Evolutionary conservation across 2,329 filamentous ascomycete species (phyloP).

Genomic region (Pestalotiopsis sp.): DNA sequence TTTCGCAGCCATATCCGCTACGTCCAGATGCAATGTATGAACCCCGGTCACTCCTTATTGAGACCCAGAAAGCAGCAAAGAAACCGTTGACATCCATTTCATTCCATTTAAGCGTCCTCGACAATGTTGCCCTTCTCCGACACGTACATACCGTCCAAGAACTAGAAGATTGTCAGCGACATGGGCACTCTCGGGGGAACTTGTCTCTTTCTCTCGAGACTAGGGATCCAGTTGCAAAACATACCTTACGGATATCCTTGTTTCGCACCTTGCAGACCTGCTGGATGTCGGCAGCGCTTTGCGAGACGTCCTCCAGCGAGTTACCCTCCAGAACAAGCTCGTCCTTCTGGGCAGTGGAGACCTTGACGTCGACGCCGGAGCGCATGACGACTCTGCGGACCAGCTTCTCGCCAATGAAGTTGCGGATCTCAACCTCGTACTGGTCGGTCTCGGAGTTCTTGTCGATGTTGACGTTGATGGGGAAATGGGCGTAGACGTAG

Average conservation of each 20-base stretch:
- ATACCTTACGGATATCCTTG: slow-evolving; percentile 99
- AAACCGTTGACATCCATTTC: slow-evolving; percentile 49
- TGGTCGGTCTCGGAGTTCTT: slow-evolving; percentile 91
- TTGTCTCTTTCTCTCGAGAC: too few relatives aligned
- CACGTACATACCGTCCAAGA: slow-evolving; percentile 99
- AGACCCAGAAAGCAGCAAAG: slow-evolving; percentile 64
- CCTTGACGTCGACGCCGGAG: slow-evolving; percentile 85
- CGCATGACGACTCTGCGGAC: slow-evolving; percentile 91
- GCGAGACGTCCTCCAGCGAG: slow-evolving; percentile 96
- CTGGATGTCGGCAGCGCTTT: slow-evolving; percentile 98
- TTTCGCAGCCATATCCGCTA: slow-evolving; percentile 46
- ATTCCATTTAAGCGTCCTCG: slow-evolving; percentile 51
- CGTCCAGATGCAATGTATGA: slow-evolving; percentile 62
- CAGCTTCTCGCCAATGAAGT: slow-evolving; percentile 99
- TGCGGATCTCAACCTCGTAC: slow-evolving; percentile 96
- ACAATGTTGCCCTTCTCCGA: slow-evolving; percentile 97
- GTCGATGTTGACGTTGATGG: slow-evolving; percentile 99
- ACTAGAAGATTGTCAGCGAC: slow-evolving; percentile 56
- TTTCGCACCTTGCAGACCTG: slow-evolving; percentile 99
- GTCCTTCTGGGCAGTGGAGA: slow-evolving; percentile 94
- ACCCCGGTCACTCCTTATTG: slow-evolving; percentile 63
- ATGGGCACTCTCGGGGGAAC: background rate
- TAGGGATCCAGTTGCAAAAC: slow-evolving; percentile 23
- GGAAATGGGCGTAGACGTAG: slow-evolving; percentile 99
- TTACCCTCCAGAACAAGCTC: slow-evolving; percentile 93